Evolutionary conservation across 495 filamentous ascomycete genomes (phyloP), one percentile per base, ranked within the genome.

Genomic region (Hypoxylon rickii): DNA sequence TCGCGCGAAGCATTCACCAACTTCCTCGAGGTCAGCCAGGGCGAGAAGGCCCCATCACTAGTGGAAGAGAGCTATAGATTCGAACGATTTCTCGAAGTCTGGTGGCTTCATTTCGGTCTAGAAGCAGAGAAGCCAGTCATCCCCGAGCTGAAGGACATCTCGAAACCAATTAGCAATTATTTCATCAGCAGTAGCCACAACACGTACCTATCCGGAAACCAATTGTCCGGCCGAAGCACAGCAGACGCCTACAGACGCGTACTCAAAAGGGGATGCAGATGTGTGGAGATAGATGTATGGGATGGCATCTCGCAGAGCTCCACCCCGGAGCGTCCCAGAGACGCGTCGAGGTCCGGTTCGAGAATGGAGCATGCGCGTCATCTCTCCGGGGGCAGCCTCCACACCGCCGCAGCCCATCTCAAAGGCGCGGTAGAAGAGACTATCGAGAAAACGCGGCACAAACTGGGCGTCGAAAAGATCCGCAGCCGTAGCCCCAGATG

Each of bases 261-360:
- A 2, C 83, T 97, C 3, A 72, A 80, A 12, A 80, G 82, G 32
- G 90, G 91, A 20, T 95, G 93, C 59, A 83, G 94, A 22, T 96
- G 90, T 57, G 89, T 97, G 22, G 93, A 97, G 69, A 96, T 97
- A 61, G 93, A 97, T 67, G 91, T 97, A 7, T 96, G 92, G 89
- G 88, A 97, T 71, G 89, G 91, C 2, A 80, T 88, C 44, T 53
- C 70, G 3, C 33, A 39, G 36, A 63, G 40, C 43, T 54, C 63
- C 4, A 53, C 61, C 11, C 56, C 58, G 5, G 55, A 61, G 2
- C 50, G 48, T 7, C 33, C 55, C 16, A 44, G 51, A 45, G 60
- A 55, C 19, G 26, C 49, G 17, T 66, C 40, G 12, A 61, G 44
- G 17, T 41, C 52, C 1, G 13, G 13, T 2, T 54, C 63, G 19